Conservation (phyloP, 2,329 filamentous ascomycete species). For the Hypocrella siamensis region DNA sequence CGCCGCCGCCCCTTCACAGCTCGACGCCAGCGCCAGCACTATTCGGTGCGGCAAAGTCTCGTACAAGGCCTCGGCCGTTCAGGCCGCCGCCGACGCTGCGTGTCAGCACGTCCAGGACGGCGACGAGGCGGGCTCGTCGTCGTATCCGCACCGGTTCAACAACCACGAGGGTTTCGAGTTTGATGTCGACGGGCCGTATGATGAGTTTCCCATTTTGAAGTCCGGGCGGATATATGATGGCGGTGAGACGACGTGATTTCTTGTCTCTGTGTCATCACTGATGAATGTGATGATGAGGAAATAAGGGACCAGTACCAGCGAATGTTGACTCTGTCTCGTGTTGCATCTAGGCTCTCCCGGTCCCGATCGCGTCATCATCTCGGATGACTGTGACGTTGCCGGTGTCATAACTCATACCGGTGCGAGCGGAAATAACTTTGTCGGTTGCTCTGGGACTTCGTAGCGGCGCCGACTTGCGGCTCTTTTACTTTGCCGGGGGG, state of each 20-base stretch:
- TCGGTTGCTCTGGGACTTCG: slow-evolving; percentile 32
- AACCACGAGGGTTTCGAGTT: slow-evolving; percentile 23
- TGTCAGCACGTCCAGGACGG: slow-evolving; percentile 10
- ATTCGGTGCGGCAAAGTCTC: slow-evolving; percentile 15
- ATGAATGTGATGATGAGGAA: too few relatives aligned
- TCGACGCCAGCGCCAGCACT: slow-evolving; percentile 9
- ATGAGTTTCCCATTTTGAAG: slow-evolving; percentile 21
- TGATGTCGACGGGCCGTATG: slow-evolving; percentile 15
- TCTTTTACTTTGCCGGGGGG: too few relatives aligned
- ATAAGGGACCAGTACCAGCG: too few relatives aligned
- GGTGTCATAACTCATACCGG: slow-evolving; percentile 57
- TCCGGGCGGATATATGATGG: slow-evolving; percentile 17
- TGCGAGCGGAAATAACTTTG: slow-evolving; percentile 51
- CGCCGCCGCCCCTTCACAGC: slow-evolving; percentile 12
- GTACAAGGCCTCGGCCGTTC: slow-evolving; percentile 13
- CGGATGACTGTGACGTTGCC: slow-evolving; percentile 35
- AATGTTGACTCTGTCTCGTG: neutral
- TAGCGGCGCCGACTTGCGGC: too few relatives aligned
- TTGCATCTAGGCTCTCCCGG: slow-evolving; percentile 39
- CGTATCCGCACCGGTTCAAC: slow-evolving; percentile 23
- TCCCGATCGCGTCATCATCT: slow-evolving; percentile 49
- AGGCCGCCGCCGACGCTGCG: slow-evolving; percentile 12
- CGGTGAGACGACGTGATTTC: slow-evolving; percentile 10
- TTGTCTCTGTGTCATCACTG: too few relatives aligned
- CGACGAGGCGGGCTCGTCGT: slow-evolving; percentile 13